phyloP scores from a whole-genome alignment of 179 eudicot genomes.

The Beta lomatogona region DNA sequence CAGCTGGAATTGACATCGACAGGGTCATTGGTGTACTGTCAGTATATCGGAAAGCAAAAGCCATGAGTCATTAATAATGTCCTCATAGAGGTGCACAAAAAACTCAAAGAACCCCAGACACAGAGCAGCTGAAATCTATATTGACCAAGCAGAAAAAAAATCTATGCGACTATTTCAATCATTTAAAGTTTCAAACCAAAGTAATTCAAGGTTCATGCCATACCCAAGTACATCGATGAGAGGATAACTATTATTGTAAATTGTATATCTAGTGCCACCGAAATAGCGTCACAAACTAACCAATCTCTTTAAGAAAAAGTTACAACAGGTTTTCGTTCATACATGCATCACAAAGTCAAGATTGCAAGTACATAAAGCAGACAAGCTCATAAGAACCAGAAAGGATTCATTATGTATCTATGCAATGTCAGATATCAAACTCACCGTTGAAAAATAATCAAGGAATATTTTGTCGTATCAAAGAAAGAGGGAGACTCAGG shows the following conservation, averaged over 20 bases:
- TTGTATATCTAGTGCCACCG: not conserved
- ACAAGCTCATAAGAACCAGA: not conserved
- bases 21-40: conserved; percentile 92
- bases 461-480: not conserved
- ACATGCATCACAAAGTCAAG: not conserved
- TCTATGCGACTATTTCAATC: not conserved
- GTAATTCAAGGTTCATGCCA: not conserved
- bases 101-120: not conserved
- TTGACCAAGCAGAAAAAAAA: not conserved
- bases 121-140: not conserved
- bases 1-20: conserved; percentile 87
- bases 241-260: not conserved
- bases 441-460: not conserved
- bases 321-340: not conserved
- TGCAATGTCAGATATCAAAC: not conserved
- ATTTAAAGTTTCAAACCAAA: conserved; percentile 1
- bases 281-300: not conserved
- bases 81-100: not conserved
- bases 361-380: not conserved
- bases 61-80: conserved; percentile 1
- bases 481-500: not conserved
- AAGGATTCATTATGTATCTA: not conserved
- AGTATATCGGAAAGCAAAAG: conserved; percentile 15
- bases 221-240: not conserved
- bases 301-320: not conserved